Base-by-base conservation (phyloP, 2,329 filamentous ascomycete genomes). In the Talaromyces sp. region DNA sequence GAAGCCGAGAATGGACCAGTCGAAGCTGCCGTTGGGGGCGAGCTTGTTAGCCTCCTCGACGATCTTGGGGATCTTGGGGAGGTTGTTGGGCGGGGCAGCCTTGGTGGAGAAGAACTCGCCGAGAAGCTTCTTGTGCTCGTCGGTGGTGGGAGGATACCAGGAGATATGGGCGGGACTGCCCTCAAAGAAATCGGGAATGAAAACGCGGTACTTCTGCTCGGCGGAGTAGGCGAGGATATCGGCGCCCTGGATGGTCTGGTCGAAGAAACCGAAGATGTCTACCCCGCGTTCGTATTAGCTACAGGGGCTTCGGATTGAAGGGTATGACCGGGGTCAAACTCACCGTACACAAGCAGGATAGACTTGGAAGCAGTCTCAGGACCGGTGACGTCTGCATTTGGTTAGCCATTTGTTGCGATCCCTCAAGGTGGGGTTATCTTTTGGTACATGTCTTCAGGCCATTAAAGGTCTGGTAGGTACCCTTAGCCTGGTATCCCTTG, bases 121-220 rank as follows among this genome's bases (percentile, higher is more conserved):
- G 13, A 86, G 75, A 66, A 84, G 84, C 71, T 82, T 64, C 58
- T 79, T 78, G 71, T 86, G 82, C 54, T 86, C 84, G 36, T 84
- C 75, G 56, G 75, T 85, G 66, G 83, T 76, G 14, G 83, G 82
- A 0, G 82, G 82, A 68, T 82, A 85, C 81, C 82, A 85, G 47
- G 75, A 76, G 63, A 86, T 83, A 61, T 82, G 80, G 55, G 80
- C 84, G 32, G 90, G 88, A 60, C 83, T 80, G 70, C 90, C 91
- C 55, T 89, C 82, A 78, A 96, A 96, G 81, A 90, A 93, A 76
- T 97, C 92, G 24, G 92, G 92, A 58, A 97, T 92, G 75, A 92
- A 91, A 62, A 96, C 89, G 63, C 86, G 86, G 79, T 95, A 94
- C 67, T 89, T 84, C 54, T 79, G 70, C 77, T 82, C 73, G 80